These are phyloP conservation scores for Yarrowia phangngaensis DNA, from an alignment of 805 yeast genomes.

Conservation along the genomic window DNA sequence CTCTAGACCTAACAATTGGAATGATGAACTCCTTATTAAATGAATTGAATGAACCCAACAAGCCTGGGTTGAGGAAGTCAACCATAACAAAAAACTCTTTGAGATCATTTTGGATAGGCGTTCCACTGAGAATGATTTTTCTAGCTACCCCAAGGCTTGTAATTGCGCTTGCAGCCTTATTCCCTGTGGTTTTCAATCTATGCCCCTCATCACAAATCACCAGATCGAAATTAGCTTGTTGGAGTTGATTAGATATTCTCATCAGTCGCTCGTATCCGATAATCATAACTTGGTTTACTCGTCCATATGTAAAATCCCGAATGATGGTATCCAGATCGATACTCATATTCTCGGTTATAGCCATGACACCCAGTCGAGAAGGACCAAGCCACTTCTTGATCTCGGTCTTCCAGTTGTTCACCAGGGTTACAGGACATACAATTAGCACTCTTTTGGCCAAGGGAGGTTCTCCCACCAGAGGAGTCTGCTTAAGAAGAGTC, in stretches of 20 bases:
- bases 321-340: conserved; percentile 53
- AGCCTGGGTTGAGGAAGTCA: conserved; percentile 80
- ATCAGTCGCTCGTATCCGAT: conserved; percentile 86
- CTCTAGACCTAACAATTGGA: conserved; percentile 74
- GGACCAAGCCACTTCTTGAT: conserved; percentile 82
- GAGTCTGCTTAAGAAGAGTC: conserved; percentile 58
- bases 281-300: conserved; percentile 75
- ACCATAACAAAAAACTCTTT: conserved; percentile 75
- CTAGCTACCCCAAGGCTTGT: conserved; percentile 51
- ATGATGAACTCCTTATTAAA: conserved; percentile 51
- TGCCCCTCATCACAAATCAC: conserved; percentile 96
- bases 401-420: conserved; percentile 83
- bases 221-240: conserved; percentile 50
- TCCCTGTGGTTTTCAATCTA: conserved; percentile 68
- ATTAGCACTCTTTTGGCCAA: conserved; percentile 60
- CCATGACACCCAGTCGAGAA: conserved; percentile 61
- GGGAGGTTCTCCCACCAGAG: conserved; percentile 39
- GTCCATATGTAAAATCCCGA: conserved; percentile 57
- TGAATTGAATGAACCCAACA: conserved; percentile 57
- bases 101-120: conserved; percentile 91
- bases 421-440: conserved; percentile 87
- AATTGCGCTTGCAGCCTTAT: conserved; percentile 66
- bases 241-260: conserved; percentile 42
- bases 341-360: conserved; percentile 35
- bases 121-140: conserved; percentile 73